These are phyloP conservation scores for Botrytis deweyae DNA, from an alignment of 2,329 filamentous ascomycete genomes.

Conservation along the genomic window DNA sequence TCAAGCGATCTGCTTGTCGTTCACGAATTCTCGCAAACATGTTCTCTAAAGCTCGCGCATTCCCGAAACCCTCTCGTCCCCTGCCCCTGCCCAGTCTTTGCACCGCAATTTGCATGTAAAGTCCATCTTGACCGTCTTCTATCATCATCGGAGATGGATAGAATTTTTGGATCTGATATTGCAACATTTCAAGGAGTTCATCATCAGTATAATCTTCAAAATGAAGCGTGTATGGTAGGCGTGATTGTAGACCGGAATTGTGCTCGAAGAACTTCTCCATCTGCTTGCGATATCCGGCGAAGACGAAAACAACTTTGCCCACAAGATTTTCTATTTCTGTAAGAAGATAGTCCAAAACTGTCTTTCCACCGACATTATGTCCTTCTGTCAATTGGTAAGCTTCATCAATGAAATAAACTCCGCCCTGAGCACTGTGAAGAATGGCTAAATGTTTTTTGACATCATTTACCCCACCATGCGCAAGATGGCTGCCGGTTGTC, in stretches of 20 bases:
- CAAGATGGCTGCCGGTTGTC: conserved; percentile 65
- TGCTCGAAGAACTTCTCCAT: conserved; percentile 78
- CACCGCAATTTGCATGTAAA: conserved; percentile 63
- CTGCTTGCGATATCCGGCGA: conserved; percentile 70
- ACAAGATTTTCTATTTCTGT: conserved; percentile 70
- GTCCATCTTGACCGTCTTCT: conserved; percentile 56
- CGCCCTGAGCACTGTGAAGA: conserved; percentile 63
- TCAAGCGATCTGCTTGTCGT: conserved; percentile 59
- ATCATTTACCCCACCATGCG: conserved; percentile 58
- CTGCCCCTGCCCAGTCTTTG: conserved; percentile 61
- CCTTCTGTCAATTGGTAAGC: conserved; percentile 70
- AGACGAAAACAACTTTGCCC: conserved; percentile 68
- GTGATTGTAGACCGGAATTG: conserved; percentile 68
- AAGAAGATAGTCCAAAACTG: conserved; percentile 69
- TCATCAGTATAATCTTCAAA: conserved; percentile 69
- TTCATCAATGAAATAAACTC: conserved; percentile 75
- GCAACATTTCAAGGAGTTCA: conserved; percentile 63
- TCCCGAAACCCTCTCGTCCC: conserved; percentile 68
- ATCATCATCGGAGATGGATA: conserved; percentile 57
- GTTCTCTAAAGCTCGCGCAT: conserved; percentile 70
- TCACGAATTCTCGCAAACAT: conserved; percentile 51
- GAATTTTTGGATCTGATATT: conserved; percentile 52
- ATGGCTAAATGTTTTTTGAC: conserved; percentile 57
- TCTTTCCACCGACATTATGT: conserved; percentile 55
- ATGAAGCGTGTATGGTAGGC: conserved; percentile 63